Base-by-base conservation (phyloP, 2,329 filamentous ascomycete genomes). In the Trichoderma brevicompactum region DNA sequence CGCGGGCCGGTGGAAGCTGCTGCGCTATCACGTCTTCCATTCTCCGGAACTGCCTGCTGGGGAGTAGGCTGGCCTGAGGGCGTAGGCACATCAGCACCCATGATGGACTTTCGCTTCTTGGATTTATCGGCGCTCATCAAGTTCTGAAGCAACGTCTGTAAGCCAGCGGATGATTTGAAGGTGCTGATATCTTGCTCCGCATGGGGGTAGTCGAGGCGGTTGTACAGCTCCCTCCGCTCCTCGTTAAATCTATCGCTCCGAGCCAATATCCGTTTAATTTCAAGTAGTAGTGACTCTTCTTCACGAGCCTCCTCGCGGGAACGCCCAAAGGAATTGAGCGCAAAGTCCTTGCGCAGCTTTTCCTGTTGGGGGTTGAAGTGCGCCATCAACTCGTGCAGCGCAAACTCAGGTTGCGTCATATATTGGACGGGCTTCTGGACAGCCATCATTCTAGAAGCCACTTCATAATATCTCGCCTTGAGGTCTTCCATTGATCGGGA, bases 231-330 rank as follows among this genome's bases (percentile, higher is more conserved):
- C 70, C 89, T 88, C 63, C 95, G 90, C 74, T 97, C 93, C 70
- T 92, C 89, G 74, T 96, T 92, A 74, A 98, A 90, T 65, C 88
- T 89, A 70, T 95, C 91, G 69, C 94, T 92, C 67, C 93, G 89
- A 68, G 91, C 89, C 73, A 96, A 87, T 70, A 99, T 98, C 66
- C 95, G 90, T 73, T 96, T 93, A 64, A 99, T 87, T 75, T 99
- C 95, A 66, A 94, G 85, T 17, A 99, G 84, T 2, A 99, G 81
- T 40, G 92, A 90, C 71, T 96, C 91, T 78, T 99, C 95, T 76
- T 99, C 95, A 68, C 92, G 89, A 32, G 94, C 91, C 78, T 99
- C 94, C 68, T 97, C 92, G 68, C 89, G 89, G 8, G 89, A 91
- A 46, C 95, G 87, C 54, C 89, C 87, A 69, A 98, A 85, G 53